Evolutionary conservation across 495 filamentous ascomycete genomes (phyloP).

Genomic region (Trichoderma gamsii): DNA sequence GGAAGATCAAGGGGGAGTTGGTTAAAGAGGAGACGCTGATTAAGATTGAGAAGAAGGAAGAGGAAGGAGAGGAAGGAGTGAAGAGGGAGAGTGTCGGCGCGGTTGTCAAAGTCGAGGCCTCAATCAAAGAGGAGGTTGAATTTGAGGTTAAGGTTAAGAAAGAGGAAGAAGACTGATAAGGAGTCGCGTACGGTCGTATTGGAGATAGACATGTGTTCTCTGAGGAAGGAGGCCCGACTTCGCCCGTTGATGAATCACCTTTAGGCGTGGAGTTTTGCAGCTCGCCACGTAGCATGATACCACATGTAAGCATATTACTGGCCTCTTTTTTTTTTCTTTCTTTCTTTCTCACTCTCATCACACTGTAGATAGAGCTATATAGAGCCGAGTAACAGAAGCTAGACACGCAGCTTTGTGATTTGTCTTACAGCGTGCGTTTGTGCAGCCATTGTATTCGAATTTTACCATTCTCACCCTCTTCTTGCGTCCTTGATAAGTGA

Average conservation of each 20-base stretch:
- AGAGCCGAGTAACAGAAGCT: background rate
- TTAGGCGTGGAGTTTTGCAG: background rate
- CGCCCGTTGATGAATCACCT: background rate
- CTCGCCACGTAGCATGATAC: background rate
- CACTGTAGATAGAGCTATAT: background rate
- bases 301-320: conserved; percentile 7
- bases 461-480: too few species aligned
- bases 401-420: background rate
- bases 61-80: conserved; percentile 25
- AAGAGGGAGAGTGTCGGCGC: conserved; percentile 25
- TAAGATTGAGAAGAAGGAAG: conserved; percentile 24
- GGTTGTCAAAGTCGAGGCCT: conserved; percentile 28
- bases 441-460: too few species aligned
- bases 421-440: background rate
- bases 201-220: background rate
- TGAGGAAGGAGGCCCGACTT: background rate
- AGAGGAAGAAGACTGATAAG: conserved; percentile 10
- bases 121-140: conserved; percentile 16
- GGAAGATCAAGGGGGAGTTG: conserved; percentile 30
- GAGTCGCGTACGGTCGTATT: background rate
- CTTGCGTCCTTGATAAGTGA: too few species aligned
- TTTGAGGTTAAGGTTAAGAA: conserved; percentile 19
- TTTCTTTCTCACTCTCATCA: background rate
- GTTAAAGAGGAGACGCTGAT: conserved; percentile 19
- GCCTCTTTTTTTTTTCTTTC: background rate